Percentiles rank a stretch among this genome's conserved stretches.
Evolutionary conservation across 345 rosid genomes (phyloP).

Genomic region (Noccaea bulbosa): DNA sequence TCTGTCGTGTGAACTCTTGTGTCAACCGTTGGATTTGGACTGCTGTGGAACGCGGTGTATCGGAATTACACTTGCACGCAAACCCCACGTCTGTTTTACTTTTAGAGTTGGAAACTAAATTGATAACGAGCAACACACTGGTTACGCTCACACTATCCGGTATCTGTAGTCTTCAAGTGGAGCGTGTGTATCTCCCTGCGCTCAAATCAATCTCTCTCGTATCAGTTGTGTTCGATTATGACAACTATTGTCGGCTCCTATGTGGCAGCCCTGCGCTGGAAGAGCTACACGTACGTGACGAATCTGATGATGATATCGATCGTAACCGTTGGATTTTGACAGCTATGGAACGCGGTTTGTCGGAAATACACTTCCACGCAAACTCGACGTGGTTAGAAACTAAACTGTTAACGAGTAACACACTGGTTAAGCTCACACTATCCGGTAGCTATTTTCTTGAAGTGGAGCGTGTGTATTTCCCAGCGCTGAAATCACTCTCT

Average conservation of each 20-base stretch:
- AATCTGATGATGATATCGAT: not conserved
- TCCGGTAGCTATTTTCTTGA: not conserved
- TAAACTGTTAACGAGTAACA: too few relatives aligned
- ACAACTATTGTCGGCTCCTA: not conserved
- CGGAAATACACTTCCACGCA: too few relatives aligned
- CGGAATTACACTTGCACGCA: too few relatives aligned
- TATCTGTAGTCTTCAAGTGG: not conserved
- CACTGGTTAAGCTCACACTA: not conserved
- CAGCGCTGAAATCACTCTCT: slow-evolving; percentile 2
- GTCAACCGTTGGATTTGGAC: too few relatives aligned
- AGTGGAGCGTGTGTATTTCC: not conserved
- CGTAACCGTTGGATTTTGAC: too few relatives aligned
- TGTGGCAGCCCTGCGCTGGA: not conserved
- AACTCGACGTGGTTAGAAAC: too few relatives aligned
- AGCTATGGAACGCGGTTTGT: too few relatives aligned
- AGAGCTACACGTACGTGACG: not conserved
- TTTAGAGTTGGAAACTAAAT: too few relatives aligned
- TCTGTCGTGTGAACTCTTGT: too few relatives aligned
- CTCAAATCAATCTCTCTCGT: not conserved
- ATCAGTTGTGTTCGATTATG: not conserved
- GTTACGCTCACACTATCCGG: not conserved
- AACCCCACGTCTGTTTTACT: too few relatives aligned
- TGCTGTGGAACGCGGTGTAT: too few relatives aligned
- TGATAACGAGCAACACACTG: too few relatives aligned
- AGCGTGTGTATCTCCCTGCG: not conserved